Conservation (phyloP, 108 stramenopile genomes). For the Poteriospumella lacustris region DNA sequence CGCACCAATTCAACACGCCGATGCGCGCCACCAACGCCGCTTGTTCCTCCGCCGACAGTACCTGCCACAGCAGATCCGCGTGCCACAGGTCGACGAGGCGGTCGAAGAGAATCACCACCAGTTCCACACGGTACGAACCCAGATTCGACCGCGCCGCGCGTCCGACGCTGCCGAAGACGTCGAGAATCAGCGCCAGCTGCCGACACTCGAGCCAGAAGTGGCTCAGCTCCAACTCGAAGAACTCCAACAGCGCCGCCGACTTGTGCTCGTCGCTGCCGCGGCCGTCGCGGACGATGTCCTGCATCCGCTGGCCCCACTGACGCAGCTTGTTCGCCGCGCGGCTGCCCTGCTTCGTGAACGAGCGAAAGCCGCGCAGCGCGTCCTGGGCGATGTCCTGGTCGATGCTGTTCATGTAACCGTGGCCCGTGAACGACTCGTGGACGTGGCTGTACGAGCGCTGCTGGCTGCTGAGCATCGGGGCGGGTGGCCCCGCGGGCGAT, state of each 20-base stretch:
- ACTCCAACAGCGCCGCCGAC: neutral
- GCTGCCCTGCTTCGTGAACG: too few species aligned
- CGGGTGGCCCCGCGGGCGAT: too few species aligned
- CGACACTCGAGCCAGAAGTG: neutral
- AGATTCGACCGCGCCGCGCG: neutral
- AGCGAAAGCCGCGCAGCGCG: too few species aligned
- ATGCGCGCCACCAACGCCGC: neutral
- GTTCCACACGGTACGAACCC: conserved; percentile 27
- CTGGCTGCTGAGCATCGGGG: too few species aligned
- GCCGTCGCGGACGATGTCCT: too few species aligned
- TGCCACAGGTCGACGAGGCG: conserved; percentile 13
- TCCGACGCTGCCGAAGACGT: neutral
- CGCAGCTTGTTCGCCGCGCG: too few species aligned
- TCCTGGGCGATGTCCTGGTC: too few species aligned
- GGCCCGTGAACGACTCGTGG: too few species aligned
- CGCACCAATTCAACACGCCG: neutral
- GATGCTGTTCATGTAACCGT: too few species aligned
- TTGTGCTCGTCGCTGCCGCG: neutral
- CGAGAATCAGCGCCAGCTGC: neutral
- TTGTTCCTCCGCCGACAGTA: conserved; percentile 6
- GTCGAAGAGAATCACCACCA: conserved; percentile 1
- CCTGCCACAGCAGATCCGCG: neutral
- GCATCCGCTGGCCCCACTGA: too few species aligned
- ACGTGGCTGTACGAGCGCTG: too few species aligned
- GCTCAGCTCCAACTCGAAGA: neutral